These are phyloP conservation scores for Neoscytalidium dimidiatum DNA, from an alignment of 2,329 filamentous ascomycete genomes.

Conservation along the genomic window DNA sequence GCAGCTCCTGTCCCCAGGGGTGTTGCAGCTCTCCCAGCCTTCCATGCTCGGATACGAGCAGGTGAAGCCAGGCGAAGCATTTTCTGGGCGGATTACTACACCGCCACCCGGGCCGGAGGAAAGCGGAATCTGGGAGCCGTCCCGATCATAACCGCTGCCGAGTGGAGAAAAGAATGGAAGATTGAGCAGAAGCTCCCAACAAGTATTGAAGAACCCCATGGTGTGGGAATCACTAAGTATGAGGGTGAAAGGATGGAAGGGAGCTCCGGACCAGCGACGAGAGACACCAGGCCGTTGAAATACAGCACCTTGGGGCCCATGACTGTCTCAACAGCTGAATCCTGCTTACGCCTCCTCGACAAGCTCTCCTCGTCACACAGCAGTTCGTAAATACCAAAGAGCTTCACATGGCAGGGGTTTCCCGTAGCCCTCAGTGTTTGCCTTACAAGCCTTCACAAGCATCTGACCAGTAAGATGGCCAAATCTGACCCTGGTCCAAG, in stretches of 20 bases:
- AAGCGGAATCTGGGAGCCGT: conserved; percentile 11
- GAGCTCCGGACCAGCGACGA: neutral
- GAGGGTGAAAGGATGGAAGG: neutral
- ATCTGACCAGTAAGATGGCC: neutral
- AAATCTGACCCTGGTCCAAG: neutral
- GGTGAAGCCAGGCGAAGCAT: conserved; percentile 22
- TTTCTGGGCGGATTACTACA: neutral
- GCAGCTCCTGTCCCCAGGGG: conserved; percentile 25
- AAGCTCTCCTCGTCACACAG: conserved; percentile 1
- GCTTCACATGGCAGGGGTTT: neutral
- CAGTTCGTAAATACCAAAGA: neutral
- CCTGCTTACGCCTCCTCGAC: neutral
- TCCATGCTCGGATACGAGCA: conserved; percentile 25
- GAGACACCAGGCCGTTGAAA: conserved; percentile 3
- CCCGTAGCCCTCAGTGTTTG: neutral
- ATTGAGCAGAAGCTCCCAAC: conserved; percentile 11
- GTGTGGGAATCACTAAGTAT: neutral
- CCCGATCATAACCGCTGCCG: neutral
- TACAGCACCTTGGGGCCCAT: neutral
- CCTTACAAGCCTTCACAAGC: neutral
- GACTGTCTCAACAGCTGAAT: conserved; percentile 7
- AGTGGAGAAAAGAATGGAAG: conserved; percentile 13
- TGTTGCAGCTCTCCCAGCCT: conserved; percentile 28
- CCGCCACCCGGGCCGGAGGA: neutral
- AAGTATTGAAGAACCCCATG: conserved; percentile 17